Conservation (phyloP, 169 alveolate species). For the Cryptosporidium baileyi region DNA sequence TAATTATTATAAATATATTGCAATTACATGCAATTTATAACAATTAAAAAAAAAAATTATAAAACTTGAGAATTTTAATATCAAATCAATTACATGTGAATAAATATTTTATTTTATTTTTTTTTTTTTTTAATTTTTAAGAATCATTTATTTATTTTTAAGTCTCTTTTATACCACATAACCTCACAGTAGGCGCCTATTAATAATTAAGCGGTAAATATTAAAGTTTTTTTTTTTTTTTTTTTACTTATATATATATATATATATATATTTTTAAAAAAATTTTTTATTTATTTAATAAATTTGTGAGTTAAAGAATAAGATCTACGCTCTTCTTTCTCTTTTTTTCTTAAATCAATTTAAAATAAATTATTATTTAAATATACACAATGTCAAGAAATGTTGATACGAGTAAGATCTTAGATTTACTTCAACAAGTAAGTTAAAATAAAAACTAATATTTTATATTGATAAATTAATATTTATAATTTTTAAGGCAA, state of each 20-base stretch:
- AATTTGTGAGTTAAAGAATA: neutral
- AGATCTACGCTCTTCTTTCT: neutral
- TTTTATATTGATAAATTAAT: neutral
- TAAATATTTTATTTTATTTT: neutral
- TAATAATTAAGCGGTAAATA: neutral
- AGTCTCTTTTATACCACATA: neutral
- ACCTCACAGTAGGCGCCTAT: neutral
- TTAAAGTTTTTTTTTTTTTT: too few species aligned
- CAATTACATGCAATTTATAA: too few species aligned
- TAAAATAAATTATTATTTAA: neutral
- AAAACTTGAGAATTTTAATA: too few species aligned
- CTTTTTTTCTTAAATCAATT: neutral
- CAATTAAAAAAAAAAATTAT: too few species aligned
- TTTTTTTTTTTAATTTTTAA: neutral
- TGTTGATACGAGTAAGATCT: constrained; percentile 34
- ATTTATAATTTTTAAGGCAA: constrained; percentile 5
- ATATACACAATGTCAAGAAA: neutral
- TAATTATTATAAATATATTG: too few species aligned
- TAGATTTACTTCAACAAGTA: constrained; percentile 40
- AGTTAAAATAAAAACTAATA: neutral
- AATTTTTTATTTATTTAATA: neutral
- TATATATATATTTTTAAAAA: too few species aligned
- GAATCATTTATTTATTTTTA: neutral
- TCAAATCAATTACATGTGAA: too few species aligned
- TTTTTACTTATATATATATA: neutral